Base-by-base conservation (phyloP, 2,329 filamentous ascomycete genomes). In the Domatiomyces globalis region DNA sequence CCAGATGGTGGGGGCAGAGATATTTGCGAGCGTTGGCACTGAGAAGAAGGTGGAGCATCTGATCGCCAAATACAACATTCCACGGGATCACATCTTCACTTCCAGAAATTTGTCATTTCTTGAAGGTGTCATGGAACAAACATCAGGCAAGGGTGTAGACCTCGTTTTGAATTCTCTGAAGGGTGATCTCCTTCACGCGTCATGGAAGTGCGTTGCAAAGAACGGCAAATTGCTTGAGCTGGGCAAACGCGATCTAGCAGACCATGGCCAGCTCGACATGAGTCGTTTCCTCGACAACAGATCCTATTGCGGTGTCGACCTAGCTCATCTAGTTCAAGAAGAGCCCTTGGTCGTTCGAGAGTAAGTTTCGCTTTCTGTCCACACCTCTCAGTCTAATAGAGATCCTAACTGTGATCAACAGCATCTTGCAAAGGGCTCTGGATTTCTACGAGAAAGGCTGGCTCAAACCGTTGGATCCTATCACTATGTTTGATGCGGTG, bases 171-270 rank as follows among this genome's bases (percentile, higher is more conserved):
- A 64, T 25, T 63, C 61, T 0, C 49, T 63, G 0, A 57, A 62
- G 1, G 64, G 63, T 5, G 56, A 61, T 18, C 46, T 63, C 2
- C 51, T 66, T 1, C 58, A 61, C 43, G 63, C 48, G 19, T 56
- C 52, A 5, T 61, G 52, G 53, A 44, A 50, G 5, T 58, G 54
- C 29, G 49, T 61, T 6, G 54, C 51, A 36, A 55, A 60, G 1
- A 71, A 68, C 46, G 73, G 71, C 0, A 64, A 59, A 2, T 69
- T 77, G 61, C 51, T 75, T 0, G 72, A 76, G 49, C 67, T 75
- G n/a, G 71, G 70, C 5, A 70, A 70, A 54, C 60, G 66, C 5
- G 52, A 54, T 33, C 43, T 54, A 15, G 9, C 42, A 2, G 42
- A 25, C 19, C 48, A 51, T 20, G 42, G 45, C 4, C 22, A 29